phyloP scores from a whole-genome alignment of 306 rosid species.

The Urtica urens region DNA sequence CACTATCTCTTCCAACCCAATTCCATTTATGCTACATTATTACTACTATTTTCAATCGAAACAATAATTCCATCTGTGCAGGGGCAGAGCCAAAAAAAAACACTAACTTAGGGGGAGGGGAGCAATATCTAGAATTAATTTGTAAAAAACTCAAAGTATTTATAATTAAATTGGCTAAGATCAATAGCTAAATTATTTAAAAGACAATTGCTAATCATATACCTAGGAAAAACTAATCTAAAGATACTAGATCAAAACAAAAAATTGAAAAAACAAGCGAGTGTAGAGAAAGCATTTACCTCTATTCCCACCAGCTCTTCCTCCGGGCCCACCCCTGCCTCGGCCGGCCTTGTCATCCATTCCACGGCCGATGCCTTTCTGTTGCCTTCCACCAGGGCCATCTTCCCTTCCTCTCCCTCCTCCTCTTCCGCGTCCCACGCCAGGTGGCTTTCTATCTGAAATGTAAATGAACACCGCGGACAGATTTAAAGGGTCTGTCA shows the following conservation, averaged over 20 bases:
- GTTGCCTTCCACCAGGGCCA: conserved; percentile 63
- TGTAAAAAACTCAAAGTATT: not conserved
- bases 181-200: not conserved
- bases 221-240: not conserved
- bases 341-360: conserved; percentile 81
- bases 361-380: conserved; percentile 89
- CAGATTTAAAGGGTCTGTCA: not conserved
- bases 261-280: not conserved
- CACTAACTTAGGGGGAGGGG: not conserved
- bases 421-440: conserved; percentile 97
- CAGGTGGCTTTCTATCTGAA: conserved; percentile 90
- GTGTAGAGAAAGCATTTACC: conserved; percentile 30
- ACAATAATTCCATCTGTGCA: too few relatives aligned
- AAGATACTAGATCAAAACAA: not conserved
- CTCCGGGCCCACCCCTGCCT: conserved; percentile 80
- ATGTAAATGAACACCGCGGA: not conserved
- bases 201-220: not conserved
- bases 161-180: not conserved
- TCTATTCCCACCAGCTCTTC: conserved; percentile 66
- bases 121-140: not conserved
- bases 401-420: conserved; percentile 87
- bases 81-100: not conserved
- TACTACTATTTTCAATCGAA: not conserved
- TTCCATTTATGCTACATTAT: not conserved
- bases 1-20: too few relatives aligned